phyloP scores from a whole-genome alignment of 2,329 filamentous ascomycete genomes.

The Aspergillus proliferans region DNA sequence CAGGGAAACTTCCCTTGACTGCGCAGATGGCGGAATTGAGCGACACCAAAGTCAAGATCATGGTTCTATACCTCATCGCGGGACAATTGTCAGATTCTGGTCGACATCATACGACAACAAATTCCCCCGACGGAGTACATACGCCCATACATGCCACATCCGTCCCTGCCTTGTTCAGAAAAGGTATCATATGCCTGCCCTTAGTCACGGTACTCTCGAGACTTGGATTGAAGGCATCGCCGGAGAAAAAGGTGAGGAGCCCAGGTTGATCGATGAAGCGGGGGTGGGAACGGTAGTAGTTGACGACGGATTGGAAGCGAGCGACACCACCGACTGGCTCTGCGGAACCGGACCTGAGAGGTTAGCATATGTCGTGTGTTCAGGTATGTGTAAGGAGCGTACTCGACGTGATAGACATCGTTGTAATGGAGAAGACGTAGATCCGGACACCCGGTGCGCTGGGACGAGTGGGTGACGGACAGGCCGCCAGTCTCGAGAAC shows the following conservation, averaged over 20 bases:
- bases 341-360: slow-evolving; percentile 52
- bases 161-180: slow-evolving; percentile 71
- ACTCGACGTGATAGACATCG: slow-evolving; percentile 87
- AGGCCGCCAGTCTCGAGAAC: slow-evolving; percentile 26
- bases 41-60: slow-evolving; percentile 84
- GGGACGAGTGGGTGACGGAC: slow-evolving; percentile 39
- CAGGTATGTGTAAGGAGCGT: slow-evolving; percentile 12
- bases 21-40: slow-evolving; percentile 68
- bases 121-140: slow-evolving; percentile 29
- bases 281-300: slow-evolving; percentile 63
- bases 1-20: slow-evolving; percentile 77
- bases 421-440: slow-evolving; percentile 85
- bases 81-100: slow-evolving; percentile 4
- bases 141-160: slow-evolving; percentile 77
- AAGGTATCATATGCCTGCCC: slow-evolving; percentile 81
- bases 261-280: slow-evolving; percentile 58
- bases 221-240: slow-evolving; percentile 88
- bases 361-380: background rate
- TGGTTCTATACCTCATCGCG: slow-evolving; percentile 58
- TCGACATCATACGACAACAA: background rate
- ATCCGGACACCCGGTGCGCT: slow-evolving; percentile 52
- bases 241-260: slow-evolving; percentile 76
- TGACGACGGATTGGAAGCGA: slow-evolving; percentile 71
- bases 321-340: slow-evolving; percentile 78
- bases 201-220: slow-evolving; percentile 86